Percentiles rank a stretch among this genome's conserved stretches.
phyloP scores from a whole-genome alignment of 192 early-diverging fungal genomes.

The Dispira simplex region DNA sequence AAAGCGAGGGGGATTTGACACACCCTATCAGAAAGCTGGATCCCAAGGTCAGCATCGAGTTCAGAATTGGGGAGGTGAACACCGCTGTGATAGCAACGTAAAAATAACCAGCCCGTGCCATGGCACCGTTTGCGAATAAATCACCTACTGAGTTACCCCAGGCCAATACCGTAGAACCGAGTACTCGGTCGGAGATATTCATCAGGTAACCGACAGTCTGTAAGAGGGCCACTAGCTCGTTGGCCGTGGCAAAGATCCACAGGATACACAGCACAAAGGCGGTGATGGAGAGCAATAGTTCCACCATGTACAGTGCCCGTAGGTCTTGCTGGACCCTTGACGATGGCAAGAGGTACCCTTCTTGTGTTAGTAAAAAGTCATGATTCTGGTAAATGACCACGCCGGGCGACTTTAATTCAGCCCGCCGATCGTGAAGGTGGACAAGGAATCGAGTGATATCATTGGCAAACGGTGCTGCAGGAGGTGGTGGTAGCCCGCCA shows the following conservation, averaged over 20 bases:
- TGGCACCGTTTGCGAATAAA: constrained; percentile 7
- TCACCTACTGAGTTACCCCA: constrained; percentile 11
- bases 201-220: constrained; percentile 2
- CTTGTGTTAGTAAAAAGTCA: not conserved
- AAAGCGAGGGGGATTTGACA: not conserved
- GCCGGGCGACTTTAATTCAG: not conserved
- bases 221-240: constrained; percentile 7
- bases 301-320: not conserved
- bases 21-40: not conserved
- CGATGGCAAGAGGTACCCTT: not conserved
- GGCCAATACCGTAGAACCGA: constrained; percentile 4
- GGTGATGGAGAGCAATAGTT: not conserved
- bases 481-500: not conserved
- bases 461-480: not conserved
- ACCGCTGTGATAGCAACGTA: constrained; percentile 9
- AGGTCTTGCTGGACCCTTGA: not conserved
- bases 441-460: not conserved
- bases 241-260: constrained; percentile 12
- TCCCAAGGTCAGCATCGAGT: constrained; percentile 6
- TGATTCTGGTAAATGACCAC: not conserved
- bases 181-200: not conserved
- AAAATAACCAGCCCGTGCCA: constrained; percentile 11
- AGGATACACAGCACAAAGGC: constrained; percentile 1
- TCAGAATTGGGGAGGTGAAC: constrained; percentile 8
- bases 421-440: not conserved